Percentiles rank a stretch among this genome's conserved stretches.
These are phyloP conservation scores for Citrus reticulata DNA, from an alignment of 345 rosid genomes.

Conservation along the genomic window DNA sequence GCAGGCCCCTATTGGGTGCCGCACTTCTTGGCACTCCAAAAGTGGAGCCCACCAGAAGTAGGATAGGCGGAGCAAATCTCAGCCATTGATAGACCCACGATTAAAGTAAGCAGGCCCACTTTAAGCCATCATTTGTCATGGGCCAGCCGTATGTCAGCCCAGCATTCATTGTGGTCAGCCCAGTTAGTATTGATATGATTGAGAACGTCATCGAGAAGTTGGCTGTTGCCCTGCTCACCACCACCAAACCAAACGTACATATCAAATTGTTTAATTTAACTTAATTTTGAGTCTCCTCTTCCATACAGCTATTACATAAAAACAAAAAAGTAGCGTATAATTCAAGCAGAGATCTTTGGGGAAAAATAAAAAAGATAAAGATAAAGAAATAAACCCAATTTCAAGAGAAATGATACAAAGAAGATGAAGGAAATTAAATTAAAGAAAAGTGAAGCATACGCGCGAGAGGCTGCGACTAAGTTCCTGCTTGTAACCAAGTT, in stretches of 20 bases:
- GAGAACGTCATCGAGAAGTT: conserved; percentile 54
- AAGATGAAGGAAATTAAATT: neutral
- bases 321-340: too few relatives aligned
- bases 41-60: conserved; percentile 53
- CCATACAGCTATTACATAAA: too few relatives aligned
- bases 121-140: conserved; percentile 40
- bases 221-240: conserved; percentile 30
- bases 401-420: too few relatives aligned
- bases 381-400: neutral
- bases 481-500: conserved; percentile 63
- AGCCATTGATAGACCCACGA: conserved; percentile 48
- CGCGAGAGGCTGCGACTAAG: conserved; percentile 58
- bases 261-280: too few relatives aligned
- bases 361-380: neutral
- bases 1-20: conserved; percentile 49
- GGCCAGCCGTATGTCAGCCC: conserved; percentile 58
- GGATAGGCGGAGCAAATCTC: conserved; percentile 66
- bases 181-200: conserved; percentile 43
- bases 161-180: conserved; percentile 38
- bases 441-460: neutral
- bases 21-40: conserved; percentile 55
- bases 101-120: conserved; percentile 37
- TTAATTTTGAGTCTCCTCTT: too few relatives aligned
- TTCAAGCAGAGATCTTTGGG: too few relatives aligned
- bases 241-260: neutral